Evolutionary conservation across 176 grass and related monocot species (phyloP), one percentile per base, ranked within the genome.

Genomic region (Carex myosuroides): DNA sequence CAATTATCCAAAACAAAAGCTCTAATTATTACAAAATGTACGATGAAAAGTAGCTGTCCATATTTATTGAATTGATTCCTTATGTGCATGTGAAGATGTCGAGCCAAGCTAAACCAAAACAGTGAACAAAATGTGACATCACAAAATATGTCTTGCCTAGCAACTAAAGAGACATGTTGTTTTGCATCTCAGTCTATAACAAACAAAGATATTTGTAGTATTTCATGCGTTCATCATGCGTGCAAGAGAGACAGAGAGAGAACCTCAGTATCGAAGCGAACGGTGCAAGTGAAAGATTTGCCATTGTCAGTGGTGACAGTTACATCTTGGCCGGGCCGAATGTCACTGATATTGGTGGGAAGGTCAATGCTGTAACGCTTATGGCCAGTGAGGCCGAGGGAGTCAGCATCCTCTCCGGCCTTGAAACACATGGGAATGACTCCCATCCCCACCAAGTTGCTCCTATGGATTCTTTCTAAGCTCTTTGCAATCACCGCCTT

Each of bases 381-480:
- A 24, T 92, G 89, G 55, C 96, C 96, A 46, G 96, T 98, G 37
- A 98, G 90, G 64, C 93, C 92, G 6, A 98, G 88, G 1, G 96
- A 87, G 13, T 98, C 96, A 10, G 96, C 96, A 67, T 98, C 96
- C 60, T 93, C 96, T 10, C 91, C 91, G 39, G 86, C 53, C 58
- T 98, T 98, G 85, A 93, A 98, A 82, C 96, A 98, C 5, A 98
- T 70, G 0, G 96, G 96, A 80, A 98, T 86, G 29, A 98, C 95
- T 73, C 96, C 93, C 96, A 98, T 98, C 4, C 96, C 96, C 29
- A 95, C 96, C 87, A 98, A 89, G 80, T 98, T 98, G 82, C 96
- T 98, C 75, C 96, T 83, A 69, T 98, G 96, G 78, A 98, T 98
- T 66, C 96, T 94, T 92, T 98, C 96, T 2, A 98, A 98, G 61